A percentile compares a stretch with the other conserved stretches of the same genome.
Conservation (phyloP, 352 stramenopile species). For the Aphanomyces invadans region DNA sequence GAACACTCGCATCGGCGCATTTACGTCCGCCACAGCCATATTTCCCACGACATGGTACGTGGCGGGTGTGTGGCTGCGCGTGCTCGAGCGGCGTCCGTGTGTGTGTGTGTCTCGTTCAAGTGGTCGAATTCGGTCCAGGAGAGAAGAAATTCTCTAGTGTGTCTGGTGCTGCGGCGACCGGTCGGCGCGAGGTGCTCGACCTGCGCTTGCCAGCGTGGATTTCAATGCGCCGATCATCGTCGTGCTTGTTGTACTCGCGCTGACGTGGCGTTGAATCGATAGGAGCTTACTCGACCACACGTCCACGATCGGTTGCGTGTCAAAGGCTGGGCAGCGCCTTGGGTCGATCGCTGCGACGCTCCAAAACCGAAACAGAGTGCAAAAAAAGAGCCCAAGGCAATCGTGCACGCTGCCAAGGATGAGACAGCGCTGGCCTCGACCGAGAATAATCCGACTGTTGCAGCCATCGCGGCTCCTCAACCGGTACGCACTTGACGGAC, state of each 20-base stretch:
- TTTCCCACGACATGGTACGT: slow-evolving; percentile 38
- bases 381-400: not conserved
- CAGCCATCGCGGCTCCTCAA: too few species aligned
- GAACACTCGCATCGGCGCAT: slow-evolving; percentile 70
- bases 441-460: not conserved
- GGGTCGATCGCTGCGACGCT: not conserved
- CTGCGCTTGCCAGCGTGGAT: too few species aligned
- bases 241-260: too few species aligned
- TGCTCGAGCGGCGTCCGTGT: too few species aligned
- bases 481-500: too few species aligned
- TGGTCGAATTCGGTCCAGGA: too few species aligned
- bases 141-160: too few species aligned
- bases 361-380: not conserved
- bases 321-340: not conserved
- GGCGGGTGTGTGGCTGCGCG: not conserved
- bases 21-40: slow-evolving; percentile 69
- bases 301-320: not conserved
- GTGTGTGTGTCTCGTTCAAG: too few species aligned
- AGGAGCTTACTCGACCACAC: not conserved
- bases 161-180: too few species aligned
- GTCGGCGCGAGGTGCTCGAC: too few species aligned
- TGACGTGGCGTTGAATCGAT: too few species aligned
- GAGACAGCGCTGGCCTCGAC: not conserved
- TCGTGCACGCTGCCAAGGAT: not conserved
- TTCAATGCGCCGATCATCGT: too few species aligned